Percentiles rank a stretch among this genome's conserved stretches.
phyloP scores from a whole-genome alignment of 495 filamentous ascomycete species.

The Emericellopsis terricola region DNA sequence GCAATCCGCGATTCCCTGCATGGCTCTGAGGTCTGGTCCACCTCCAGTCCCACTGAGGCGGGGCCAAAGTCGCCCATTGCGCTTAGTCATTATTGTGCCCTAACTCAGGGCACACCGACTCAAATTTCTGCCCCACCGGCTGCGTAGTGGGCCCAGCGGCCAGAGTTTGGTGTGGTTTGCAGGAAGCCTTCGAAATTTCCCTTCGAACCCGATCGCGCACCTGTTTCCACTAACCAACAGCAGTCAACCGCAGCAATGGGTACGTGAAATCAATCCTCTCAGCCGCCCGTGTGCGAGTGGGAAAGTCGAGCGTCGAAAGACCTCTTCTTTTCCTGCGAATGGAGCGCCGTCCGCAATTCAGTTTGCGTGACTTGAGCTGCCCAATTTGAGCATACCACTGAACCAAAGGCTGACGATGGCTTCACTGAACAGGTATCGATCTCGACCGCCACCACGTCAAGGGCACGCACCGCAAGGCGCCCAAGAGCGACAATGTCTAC shows the following conservation, averaged over 20 bases:
- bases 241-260: conserved; percentile 2
- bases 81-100: too few relatives aligned
- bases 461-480: conserved; percentile 77
- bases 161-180: background rate
- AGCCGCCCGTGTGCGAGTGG: conserved; percentile 3
- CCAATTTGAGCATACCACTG: conserved; percentile 25
- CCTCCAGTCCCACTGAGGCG: too few relatives aligned
- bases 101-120: background rate
- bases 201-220: background rate
- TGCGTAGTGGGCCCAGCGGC: background rate
- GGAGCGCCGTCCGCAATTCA: background rate
- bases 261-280: conserved; percentile 2
- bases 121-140: background rate
- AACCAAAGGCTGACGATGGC: conserved; percentile 33
- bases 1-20: too few relatives aligned
- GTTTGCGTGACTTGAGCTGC: conserved; percentile 2
- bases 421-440: conserved; percentile 42
- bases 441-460: conserved; percentile 70
- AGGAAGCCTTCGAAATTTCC: background rate
- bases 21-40: too few relatives aligned
- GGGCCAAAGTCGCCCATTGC: too few relatives aligned
- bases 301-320: background rate
- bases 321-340: background rate
- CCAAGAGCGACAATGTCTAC: conserved; percentile 96
- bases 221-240: background rate